Percentiles rank a stretch among this genome's conserved stretches.
Conservation (phyloP, 1,284 basidiomycete genomes). For the Wolfiporia cocos region DNA sequence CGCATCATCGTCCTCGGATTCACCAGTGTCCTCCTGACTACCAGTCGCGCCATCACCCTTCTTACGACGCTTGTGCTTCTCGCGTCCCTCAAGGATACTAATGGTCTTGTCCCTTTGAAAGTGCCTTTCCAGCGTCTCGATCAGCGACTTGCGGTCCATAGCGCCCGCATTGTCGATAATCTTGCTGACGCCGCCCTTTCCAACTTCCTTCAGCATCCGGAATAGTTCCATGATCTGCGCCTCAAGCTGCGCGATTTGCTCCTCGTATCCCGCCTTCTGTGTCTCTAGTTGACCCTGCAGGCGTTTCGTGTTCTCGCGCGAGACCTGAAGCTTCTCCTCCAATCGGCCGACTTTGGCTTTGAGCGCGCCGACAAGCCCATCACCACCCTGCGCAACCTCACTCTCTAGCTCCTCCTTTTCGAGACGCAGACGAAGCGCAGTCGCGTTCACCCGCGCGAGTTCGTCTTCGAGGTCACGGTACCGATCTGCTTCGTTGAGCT, state of each 20-base stretch:
- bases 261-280: slow-evolving; percentile 82
- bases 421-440: slow-evolving; percentile 57
- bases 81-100: slow-evolving; percentile 75
- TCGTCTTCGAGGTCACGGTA: slow-evolving; percentile 80
- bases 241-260: slow-evolving; percentile 84
- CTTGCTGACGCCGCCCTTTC: slow-evolving; percentile 63
- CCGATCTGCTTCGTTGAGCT: slow-evolving; percentile 89
- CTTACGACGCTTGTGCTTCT: slow-evolving; percentile 30
- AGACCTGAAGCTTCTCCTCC: slow-evolving; percentile 77
- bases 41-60: slow-evolving; percentile 26
- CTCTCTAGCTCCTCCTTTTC: slow-evolving; percentile 76
- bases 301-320: slow-evolving; percentile 73
- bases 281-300: slow-evolving; percentile 76
- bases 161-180: slow-evolving; percentile 58
- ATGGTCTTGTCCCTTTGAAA: slow-evolving; percentile 85
- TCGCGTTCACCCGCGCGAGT: slow-evolving; percentile 60
- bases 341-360: slow-evolving; percentile 70
- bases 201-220: slow-evolving; percentile 84
- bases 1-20: slow-evolving; percentile 30
- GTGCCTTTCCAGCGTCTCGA: slow-evolving; percentile 77
- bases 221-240: slow-evolving; percentile 92
- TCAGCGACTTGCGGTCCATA: slow-evolving; percentile 79
- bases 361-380: slow-evolving; percentile 80
- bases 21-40: slow-evolving; percentile 13
- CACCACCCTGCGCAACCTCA: slow-evolving; percentile 75